Evolutionary conservation across 192 early-diverging fungal genomes (phyloP).

Genomic region (Podila epigama): DNA sequence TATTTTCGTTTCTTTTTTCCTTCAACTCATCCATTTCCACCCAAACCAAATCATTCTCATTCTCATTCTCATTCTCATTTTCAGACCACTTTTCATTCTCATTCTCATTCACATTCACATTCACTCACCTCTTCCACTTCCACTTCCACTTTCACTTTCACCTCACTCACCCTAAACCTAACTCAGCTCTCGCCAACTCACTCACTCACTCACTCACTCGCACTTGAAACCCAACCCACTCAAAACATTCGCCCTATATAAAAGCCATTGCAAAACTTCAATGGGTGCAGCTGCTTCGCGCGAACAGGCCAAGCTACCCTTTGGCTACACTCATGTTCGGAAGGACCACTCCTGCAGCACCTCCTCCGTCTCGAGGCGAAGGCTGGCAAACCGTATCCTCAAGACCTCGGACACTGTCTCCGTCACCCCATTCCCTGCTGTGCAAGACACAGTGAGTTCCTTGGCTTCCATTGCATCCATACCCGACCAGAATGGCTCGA

Average conservation of each 20-base stretch:
- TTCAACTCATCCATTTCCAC: neutral
- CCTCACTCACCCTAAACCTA: neutral
- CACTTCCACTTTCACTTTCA: neutral
- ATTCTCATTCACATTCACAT: neutral
- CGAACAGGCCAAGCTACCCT: conserved; percentile 59
- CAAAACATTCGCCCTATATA: neutral
- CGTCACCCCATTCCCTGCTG: conserved; percentile 34
- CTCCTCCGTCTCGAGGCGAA: conserved; percentile 26
- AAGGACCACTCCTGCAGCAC: conserved; percentile 40
- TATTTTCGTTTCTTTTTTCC: neutral
- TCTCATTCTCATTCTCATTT: neutral
- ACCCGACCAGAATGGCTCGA: too few relatives aligned
- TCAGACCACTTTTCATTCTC: neutral
- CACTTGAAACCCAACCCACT: neutral
- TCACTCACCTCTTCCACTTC: neutral
- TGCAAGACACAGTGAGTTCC: conserved; percentile 11
- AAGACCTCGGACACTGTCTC: conserved; percentile 37
- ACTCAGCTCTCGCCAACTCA: neutral
- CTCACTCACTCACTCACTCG: neutral
- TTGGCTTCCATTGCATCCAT: conserved; percentile 6
- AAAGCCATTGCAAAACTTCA: neutral
- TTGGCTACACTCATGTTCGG: conserved; percentile 54
- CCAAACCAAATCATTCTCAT: neutral
- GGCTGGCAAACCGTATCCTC: conserved; percentile 27
- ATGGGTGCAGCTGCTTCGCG: conserved; percentile 59